Conservation (phyloP, 106 monocot species). For the Apostasia shenzhenica region DNA sequence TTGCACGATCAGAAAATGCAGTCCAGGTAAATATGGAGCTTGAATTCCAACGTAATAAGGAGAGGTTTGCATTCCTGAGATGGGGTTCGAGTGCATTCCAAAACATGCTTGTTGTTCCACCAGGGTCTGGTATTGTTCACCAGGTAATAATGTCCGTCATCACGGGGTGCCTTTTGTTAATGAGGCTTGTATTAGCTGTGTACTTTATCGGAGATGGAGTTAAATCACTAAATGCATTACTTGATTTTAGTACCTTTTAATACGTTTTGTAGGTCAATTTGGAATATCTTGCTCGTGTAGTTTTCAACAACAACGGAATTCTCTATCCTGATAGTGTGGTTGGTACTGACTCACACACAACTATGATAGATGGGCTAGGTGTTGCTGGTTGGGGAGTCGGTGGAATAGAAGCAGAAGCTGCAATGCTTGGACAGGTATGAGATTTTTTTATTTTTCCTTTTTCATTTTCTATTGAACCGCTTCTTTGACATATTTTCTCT, state of each 20-base stretch:
- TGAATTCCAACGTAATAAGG: conserved; percentile 87
- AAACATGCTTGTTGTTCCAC: conserved; percentile 98
- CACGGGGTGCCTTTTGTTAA: neutral
- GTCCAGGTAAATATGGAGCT: conserved; percentile 89
- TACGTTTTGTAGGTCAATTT: conserved; percentile 56
- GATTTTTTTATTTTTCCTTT: neutral
- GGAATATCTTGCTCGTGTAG: conserved; percentile 90
- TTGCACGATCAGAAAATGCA: conserved; percentile 81
- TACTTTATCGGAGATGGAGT: neutral
- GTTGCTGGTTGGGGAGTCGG: conserved; percentile 93
- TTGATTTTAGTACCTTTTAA: neutral
- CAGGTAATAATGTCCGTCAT: conserved; percentile 45
- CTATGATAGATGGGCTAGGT: conserved; percentile 93
- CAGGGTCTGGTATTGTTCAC: conserved; percentile 97
- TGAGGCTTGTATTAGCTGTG: neutral
- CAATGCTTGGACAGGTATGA: conserved; percentile 91
- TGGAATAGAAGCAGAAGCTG: conserved; percentile 95
- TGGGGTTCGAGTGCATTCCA: conserved; percentile 88
- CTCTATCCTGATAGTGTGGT: conserved; percentile 95
- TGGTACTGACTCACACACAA: conserved; percentile 93
- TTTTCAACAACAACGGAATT: conserved; percentile 66
- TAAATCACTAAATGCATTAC: neutral
- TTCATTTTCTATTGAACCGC: neutral
- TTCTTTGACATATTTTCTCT: neutral
- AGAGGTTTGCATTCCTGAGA: conserved; percentile 88